Evolutionary conservation across 1,284 basidiomycete genomes (phyloP), one percentile per base, ranked within the genome.

Genomic region (Malassezia japonica): DNA sequence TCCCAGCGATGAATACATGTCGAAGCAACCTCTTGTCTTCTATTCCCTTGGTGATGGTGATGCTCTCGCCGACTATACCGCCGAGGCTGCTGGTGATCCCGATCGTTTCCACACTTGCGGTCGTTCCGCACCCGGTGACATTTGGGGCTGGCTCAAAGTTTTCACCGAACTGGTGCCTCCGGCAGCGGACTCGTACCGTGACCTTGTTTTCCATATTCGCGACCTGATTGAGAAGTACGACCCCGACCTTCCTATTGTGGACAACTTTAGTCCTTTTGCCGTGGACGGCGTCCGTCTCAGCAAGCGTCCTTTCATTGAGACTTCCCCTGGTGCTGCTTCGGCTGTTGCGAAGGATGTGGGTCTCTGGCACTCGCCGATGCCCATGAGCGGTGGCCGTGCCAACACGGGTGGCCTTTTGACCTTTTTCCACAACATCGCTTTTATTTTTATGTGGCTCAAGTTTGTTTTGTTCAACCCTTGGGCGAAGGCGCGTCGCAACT

Each of bases 241-340:
- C 3, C 57, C 62, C n/a, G 59, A 64, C 33, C 54, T 64, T 57
- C 46, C 62, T 18, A 58, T 56, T 20, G 61, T 62, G 18, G 63
- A 65, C 23, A 57, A 54, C n/a, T 57, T 65, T 9, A 64, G 61
- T 6, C 59, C 63, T 5, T 55, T 54, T 20, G 52, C 62, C 15
- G 55, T 65, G 23, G 59, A 57, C 25, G 63, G 59, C n/a, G 54
- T 50, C 21, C 61, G 63, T n/a, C 52, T 65, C 42, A 61, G 57
- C 4, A 56, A 58, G 8, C 47, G 62, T 6, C 52, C 55, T 1
- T 65, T 54, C 33, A 48, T 54, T 20, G 46, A 48, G 40, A 59
- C 61, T 27, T 61, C 59, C 12, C 61, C 62, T 6, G 59, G 58
- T 6, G 60, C 62, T 10, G 55, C 60, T 27, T 57, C 57, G 3